Evolutionary conservation across 1,139 yeast species (phyloP), one percentile per base, ranked within the genome.

Genomic region (Debaryomycetaceae sp.): DNA sequence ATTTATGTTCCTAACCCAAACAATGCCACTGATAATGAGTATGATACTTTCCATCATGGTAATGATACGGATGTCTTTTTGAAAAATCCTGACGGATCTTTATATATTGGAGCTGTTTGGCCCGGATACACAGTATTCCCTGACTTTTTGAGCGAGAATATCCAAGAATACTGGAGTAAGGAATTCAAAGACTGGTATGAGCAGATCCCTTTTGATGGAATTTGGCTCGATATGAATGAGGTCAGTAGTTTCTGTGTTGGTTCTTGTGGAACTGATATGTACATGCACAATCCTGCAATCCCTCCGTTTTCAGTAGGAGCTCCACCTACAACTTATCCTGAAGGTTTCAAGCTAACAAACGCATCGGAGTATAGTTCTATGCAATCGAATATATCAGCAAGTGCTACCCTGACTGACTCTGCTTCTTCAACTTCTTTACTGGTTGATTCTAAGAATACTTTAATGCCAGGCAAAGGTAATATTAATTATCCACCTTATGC

Each of bases 161-260:
- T 63, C 20, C 59, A 55, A 34, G 51, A 49, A 9, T 65, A 56
- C 52, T 65, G 68, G 66, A 47, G 52, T 8, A 49, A 56, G 14
- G 50, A 54, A 42, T 49, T 65, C 42, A 43, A 52, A 39, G 48
- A 50, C 20, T 62, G 62, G 58, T 55, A 57, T 45, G 48, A 59
- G 23, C 45, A 49, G 14, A 42, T 63, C 23, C 55, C 58, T 20
- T 64, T 55, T 44, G 68, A 63, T 47, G 71, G 71, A 24, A 53
- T 66, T 34, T 66, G 72, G 72, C 47, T 60, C 20, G 72, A 66
- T 47, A 66, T 66, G 70, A 65, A 66, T 46, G 71, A 66, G 47
- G 66, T 58, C 2, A 56, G 65, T 7, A 56, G 65, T 5, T 66
- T 65, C 56, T 64, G 70, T 46, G 65, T 61, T 29, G 67, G 67